Evolutionary conservation across 805 yeast species (phyloP), one percentile per base, ranked within the genome.

Genomic region (Pichia gijzeniarum): DNA sequence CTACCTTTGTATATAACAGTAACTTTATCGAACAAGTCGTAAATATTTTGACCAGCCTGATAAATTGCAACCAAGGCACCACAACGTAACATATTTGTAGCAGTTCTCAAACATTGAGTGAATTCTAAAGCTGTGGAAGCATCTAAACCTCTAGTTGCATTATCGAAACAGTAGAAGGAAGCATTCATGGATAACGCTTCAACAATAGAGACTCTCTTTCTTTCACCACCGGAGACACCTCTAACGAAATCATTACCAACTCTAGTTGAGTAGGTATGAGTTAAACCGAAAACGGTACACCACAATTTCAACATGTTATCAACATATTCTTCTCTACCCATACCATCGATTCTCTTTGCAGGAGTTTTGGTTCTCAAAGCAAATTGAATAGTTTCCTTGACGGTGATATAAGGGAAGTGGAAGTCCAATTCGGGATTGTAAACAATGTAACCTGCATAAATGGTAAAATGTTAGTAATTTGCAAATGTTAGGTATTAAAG

Each of bases 371-470:
- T 73, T 42, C 77, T 80, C 44, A 83, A 70, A 3, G 90, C 90
- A 60, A 84, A 85, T 48, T 71, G 69, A 47, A 85, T 66, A 10
- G 93, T 85, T 59, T 84, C 82, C 44, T 80, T 77, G 32, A 84
- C 91, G 1, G 88, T 83, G 52, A 84, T 68, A 52, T 80, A 81
- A 10, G 93, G 91, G 67, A 82, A 82, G 62, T 84, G 93, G 48
- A 74, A 74, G 59, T 84, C 93, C 47, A 80, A 65, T 62, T 76
- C 82, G 31, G 80, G 80, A 53, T 76, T 76, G 59, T 78, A 78
- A 37, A 78, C 65, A 40, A 78, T 63, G 52, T 77, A 85, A 49
- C 61, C 55, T 52, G 34, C 8, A 36, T 20, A 25, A 35, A 32
- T 6, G 21, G 19, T 17, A 14, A 6, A 18, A 18, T 39, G 51